phyloP scores from a whole-genome alignment of 1,284 basidiomycete species.

The Rhodotorula glutinis region DNA sequence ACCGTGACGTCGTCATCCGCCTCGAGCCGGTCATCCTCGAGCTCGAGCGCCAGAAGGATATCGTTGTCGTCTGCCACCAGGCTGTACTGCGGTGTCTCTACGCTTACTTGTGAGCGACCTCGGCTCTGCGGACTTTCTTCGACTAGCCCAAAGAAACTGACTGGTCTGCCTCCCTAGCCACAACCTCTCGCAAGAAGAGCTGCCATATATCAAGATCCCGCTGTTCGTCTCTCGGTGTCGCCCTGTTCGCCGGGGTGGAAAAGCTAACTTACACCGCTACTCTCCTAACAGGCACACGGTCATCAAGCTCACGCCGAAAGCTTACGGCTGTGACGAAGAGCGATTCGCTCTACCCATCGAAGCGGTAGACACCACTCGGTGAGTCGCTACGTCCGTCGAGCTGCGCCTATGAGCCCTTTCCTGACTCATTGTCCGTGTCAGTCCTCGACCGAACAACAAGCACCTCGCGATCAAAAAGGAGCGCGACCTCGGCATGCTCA shows the following conservation, averaged over 20 bases:
- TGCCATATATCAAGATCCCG: conserved; percentile 87
- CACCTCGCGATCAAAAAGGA: conserved; percentile 14
- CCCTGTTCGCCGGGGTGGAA: background rate
- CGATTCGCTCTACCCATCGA: conserved; percentile 82
- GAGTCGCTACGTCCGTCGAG: background rate
- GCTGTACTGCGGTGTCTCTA: conserved; percentile 83
- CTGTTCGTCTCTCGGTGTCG: conserved; percentile 40
- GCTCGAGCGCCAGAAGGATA: conserved; percentile 93
- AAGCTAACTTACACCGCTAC: too few species aligned
- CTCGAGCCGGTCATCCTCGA: conserved; percentile 99
- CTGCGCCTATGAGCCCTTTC: fast-evolving
- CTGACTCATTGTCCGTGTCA: background rate
- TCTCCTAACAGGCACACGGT: conserved; percentile 66
- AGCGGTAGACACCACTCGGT: conserved; percentile 72
- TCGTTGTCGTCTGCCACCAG: conserved; percentile 95
- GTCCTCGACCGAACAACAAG: conserved; percentile 17
- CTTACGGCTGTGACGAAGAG: conserved; percentile 98
- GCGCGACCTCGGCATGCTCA: conserved; percentile 23
- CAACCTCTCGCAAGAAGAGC: conserved; percentile 82
- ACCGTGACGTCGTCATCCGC: conserved; percentile 63
- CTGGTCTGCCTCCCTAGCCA: conserved; percentile 59
- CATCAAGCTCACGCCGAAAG: conserved; percentile 95
- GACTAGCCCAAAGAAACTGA: background rate
- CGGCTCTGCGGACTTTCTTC: conserved; percentile 15
- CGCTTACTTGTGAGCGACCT: conserved; percentile 53